These are phyloP conservation scores for Polytrichum formosum DNA, from an alignment of 225 moss, liverwort and hornwort genomes.

Conservation along the genomic window DNA sequence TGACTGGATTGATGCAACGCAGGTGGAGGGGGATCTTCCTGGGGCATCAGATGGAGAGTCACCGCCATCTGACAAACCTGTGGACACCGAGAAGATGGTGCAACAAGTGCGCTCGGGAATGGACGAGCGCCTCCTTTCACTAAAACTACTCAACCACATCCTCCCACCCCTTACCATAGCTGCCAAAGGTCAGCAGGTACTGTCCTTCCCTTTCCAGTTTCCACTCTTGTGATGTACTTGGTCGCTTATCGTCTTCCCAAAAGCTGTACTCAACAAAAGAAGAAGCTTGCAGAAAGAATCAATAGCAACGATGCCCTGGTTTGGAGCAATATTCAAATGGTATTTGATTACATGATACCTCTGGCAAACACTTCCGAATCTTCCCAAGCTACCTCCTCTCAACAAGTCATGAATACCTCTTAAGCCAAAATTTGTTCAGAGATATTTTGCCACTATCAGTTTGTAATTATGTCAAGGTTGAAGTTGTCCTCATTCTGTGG, in stretches of 20 bases:
- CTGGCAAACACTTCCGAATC: too few relatives aligned
- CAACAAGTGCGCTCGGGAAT: constrained; percentile 63
- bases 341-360: too few relatives aligned
- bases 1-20: background rate
- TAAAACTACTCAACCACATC: constrained; percentile 53
- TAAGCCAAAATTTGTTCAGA: background rate
- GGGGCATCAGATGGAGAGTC: constrained; percentile 21
- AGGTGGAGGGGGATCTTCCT: constrained; percentile 22
- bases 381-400: too few relatives aligned
- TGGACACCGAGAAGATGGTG: constrained; percentile 64
- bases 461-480: background rate
- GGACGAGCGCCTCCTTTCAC: constrained; percentile 55
- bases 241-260: background rate
- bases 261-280: background rate
- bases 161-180: constrained; percentile 61
- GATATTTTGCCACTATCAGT: background rate
- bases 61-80: constrained; percentile 15
- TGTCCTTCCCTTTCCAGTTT: constrained; percentile 21
- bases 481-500: constrained; percentile 1
- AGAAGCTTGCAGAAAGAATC: too few relatives aligned
- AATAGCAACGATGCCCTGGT: too few relatives aligned
- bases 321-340: too few relatives aligned
- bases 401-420: background rate
- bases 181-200: constrained; percentile 82
- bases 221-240: background rate